These are phyloP conservation scores for Echria macrotheca DNA, from an alignment of 495 filamentous ascomycete species.

Conservation along the genomic window DNA sequence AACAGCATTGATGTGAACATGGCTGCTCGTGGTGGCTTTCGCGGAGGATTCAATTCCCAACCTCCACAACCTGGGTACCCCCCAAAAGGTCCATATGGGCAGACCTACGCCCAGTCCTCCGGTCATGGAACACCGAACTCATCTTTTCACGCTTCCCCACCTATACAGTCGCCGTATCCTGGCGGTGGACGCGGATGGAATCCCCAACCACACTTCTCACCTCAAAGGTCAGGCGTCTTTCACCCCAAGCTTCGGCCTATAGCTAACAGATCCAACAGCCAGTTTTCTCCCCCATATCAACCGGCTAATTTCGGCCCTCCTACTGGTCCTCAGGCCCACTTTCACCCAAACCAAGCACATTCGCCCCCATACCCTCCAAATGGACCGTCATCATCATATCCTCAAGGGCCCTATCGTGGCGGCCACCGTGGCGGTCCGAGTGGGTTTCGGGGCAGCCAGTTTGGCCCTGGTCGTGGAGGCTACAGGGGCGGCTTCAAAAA, in stretches of 20 bases:
- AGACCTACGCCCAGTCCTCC: constrained; percentile 53
- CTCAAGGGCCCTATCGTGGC: constrained; percentile 47
- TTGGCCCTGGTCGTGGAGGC: constrained; percentile 29
- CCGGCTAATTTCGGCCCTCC: constrained; percentile 50
- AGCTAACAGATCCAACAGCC: constrained; percentile 31
- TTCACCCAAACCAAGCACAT: constrained; percentile 28
- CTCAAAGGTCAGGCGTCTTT: constrained; percentile 50
- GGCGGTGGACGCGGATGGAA: constrained; percentile 55
- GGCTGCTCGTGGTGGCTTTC: constrained; percentile 35
- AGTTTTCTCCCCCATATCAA: constrained; percentile 53
- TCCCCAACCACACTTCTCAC: constrained; percentile 50
- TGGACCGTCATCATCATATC: constrained; percentile 48
- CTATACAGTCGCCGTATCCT: constrained; percentile 60
- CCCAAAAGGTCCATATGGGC: constrained; percentile 27
- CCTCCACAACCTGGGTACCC: constrained; percentile 24
- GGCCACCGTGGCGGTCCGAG: constrained; percentile 41
- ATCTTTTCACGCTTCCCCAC: constrained; percentile 64
- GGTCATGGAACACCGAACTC: constrained; percentile 53
- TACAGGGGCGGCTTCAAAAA: constrained; percentile 33
- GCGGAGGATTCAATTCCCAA: constrained; percentile 34
- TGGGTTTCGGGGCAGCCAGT: constrained; percentile 36
- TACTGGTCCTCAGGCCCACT: constrained; percentile 46
- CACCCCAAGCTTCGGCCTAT: neutral
- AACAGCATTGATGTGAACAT: constrained; percentile 46
- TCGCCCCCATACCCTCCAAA: constrained; percentile 46